phyloP scores from a whole-genome alignment of 768 basidiomycete genomes.

The Trametes cubensis region DNA sequence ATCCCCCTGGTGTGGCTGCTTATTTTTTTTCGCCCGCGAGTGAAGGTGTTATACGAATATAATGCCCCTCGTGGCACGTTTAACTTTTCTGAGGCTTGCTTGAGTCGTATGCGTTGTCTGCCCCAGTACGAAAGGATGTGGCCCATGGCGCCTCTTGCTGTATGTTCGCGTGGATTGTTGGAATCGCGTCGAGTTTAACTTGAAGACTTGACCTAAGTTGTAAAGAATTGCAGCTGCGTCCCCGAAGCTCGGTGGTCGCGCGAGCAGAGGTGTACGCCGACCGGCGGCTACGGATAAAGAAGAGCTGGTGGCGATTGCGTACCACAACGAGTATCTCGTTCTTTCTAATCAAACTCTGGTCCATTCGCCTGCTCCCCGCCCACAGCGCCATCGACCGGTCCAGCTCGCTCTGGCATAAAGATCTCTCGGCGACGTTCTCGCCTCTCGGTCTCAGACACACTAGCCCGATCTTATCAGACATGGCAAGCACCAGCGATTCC shows the following conservation, averaged over 20 bases:
- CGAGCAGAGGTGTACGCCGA: background rate
- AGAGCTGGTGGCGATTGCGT: background rate
- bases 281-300: conserved; percentile 2
- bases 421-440: too few species aligned
- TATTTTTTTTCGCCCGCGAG: background rate
- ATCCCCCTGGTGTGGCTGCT: background rate
- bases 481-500: conserved; percentile 14
- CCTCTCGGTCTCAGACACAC: background rate
- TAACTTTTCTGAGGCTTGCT: too few species aligned
- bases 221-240: too few species aligned
- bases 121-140: background rate
- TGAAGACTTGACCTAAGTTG: too few species aligned
- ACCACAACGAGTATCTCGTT: background rate
- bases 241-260: background rate
- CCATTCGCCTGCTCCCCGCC: background rate
- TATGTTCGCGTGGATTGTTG: too few species aligned
- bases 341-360: conserved; percentile 9
- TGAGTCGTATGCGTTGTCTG: background rate
- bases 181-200: too few species aligned
- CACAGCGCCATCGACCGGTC: conserved; percentile 1
- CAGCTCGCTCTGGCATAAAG: background rate
- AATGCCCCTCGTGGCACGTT: conserved; percentile 5
- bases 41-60: conserved; percentile 7
- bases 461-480: conserved; percentile 12
- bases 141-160: too few species aligned